Conservation (phyloP, 306 rosid genomes). For the Mucuna pruriens region DNA sequence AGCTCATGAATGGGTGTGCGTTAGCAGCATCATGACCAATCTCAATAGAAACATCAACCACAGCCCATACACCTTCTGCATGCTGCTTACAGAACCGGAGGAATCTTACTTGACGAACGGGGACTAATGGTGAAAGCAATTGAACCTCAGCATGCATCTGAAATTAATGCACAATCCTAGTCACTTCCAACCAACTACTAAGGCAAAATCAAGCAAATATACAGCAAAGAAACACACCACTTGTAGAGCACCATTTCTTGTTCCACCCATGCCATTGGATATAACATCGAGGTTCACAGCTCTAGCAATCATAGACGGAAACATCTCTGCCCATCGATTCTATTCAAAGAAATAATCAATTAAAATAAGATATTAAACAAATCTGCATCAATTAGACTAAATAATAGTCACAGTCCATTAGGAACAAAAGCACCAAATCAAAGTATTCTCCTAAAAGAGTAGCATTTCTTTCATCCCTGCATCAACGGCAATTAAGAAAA, state of each 20-base stretch:
- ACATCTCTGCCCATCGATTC: conserved; percentile 92
- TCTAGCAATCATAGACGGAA: conserved; percentile 75
- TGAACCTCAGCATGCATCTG: conserved; percentile 92
- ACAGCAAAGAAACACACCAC: conserved; percentile 57
- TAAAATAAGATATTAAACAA: conserved; percentile 28
- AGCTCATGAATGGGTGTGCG: conserved; percentile 50
- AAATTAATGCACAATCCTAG: conserved; percentile 9
- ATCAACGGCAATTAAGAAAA: not conserved
- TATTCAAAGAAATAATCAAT: conserved; percentile 40
- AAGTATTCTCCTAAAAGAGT: not conserved
- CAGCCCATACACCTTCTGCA: conserved; percentile 87
- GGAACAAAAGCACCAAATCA: not conserved
- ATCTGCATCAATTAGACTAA: conserved; percentile 17
- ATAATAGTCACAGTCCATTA: not conserved
- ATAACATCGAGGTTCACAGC: conserved; percentile 64
- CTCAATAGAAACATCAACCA: conserved; percentile 89
- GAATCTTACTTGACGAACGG: conserved; percentile 70
- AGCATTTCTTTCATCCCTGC: not conserved
- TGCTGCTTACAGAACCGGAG: conserved; percentile 94
- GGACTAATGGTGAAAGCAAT: conserved; percentile 82
- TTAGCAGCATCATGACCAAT: conserved; percentile 54
- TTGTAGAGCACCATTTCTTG: conserved; percentile 77
- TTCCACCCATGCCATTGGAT: conserved; percentile 71
- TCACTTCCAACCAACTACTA: conserved; percentile 20
- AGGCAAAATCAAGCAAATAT: not conserved